Evolutionary conservation across 352 stramenopile species (phyloP), one percentile per base, ranked within the genome.

Genomic region (Globisporangium solare): DNA sequence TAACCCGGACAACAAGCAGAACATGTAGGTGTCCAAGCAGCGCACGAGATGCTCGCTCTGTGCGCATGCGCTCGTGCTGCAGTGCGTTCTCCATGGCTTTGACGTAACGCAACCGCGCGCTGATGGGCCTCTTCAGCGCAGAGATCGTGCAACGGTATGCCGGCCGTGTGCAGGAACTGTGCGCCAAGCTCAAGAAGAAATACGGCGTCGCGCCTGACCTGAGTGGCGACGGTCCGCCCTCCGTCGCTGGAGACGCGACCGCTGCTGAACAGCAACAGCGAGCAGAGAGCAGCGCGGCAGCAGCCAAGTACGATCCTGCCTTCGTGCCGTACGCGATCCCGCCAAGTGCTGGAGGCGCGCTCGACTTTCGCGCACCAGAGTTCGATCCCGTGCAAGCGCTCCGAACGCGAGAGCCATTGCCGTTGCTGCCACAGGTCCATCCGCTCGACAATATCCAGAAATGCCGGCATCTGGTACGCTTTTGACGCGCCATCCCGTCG

Each of bases 391-490:
- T 80, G 0, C 60, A 67, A 45, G 79, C 76, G n/a, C 70, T 94
- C n/a, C 27, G 51, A 0, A 47, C 7, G 10, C 13, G 48, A 13
- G 47, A 48, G 11, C 13, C 3, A 4, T 6, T 60, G 8, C 17
- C 17, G 27, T 49, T 76, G 18, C 74, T 68, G 27, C 53, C 74
- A n/a, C n/a, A 2, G 61, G 48, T 43, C 54, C 62, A 47, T 60
- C 77, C 82, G 46, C 68, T 98, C 40, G 88, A 97, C 61, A 96
- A 96, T 56, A 83, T 97, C 40, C 79, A 86, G 58, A 94, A 96
- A 54, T 97, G 85, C 63, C 71, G 86, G 8, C 58, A 79, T 45
- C 59, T 95, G 59, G 78, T 90, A 67, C 12, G 67, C 72, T 2
- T 42, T 32, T 20, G 27, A 27, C 24, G 24, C 5, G n/a, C 5